Evolutionary conservation across 306 rosid species (phyloP), one percentile per base, ranked within the genome.

Genomic region (Geum urbanum): DNA sequence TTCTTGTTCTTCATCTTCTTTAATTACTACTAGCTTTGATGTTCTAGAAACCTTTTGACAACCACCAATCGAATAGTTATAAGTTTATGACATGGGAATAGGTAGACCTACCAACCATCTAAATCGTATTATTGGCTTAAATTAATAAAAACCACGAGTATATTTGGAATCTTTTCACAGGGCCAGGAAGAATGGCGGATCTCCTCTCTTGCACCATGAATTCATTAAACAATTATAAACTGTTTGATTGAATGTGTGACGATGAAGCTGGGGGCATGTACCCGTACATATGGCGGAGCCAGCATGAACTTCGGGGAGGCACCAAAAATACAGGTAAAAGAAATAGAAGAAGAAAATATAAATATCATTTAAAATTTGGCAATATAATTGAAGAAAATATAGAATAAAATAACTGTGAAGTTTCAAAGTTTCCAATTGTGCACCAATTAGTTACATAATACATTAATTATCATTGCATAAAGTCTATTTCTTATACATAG

Each of bases 141-240:
- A 63, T 20, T 37, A 58, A 59, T 35, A 57, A 65, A 70, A 15
- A 20, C 63, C 67, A 73, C 73, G 51, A 57, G 67, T 55, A 47
- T 1, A 48, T 18, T 24, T 12, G 57, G 70, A 72, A 76, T 57
- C 63, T 75, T 13, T 8, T 47, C 40, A 14, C 49, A 66, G 44
- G 20, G 76, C 81, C 73, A 65, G 63, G n/a, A 40, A n/a, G 61
- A 73, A 57, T 78, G 74, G 73, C 66, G 71, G 82, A 73, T 67
- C 35, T 32, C 65, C 64, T 13, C 32, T 18, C 15, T 70, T 59
- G 73, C 72, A 46, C 62, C 72, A 46, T 47, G 15, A 35, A 46
- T 40, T 55, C 22, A 54, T 18, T 37, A 46, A 27, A 13, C 4
- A 20, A 63, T 6, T 69, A 10, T 15, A 9, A 8, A 20, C 24